Evolutionary conservation across 257 asterid genomes (phyloP).

Genomic region (Paraleonurus japonicus): DNA sequence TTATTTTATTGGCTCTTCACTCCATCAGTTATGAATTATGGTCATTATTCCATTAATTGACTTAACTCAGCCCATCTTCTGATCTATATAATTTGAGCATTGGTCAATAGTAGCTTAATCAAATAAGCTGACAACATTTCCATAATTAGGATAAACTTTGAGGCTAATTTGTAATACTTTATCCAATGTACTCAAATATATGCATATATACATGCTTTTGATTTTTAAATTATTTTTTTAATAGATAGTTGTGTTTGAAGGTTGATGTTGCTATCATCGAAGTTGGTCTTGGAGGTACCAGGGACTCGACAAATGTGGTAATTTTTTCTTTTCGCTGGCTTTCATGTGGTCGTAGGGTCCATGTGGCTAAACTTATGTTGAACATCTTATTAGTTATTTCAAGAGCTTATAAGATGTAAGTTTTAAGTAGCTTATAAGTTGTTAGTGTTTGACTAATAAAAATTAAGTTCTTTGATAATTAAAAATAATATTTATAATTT

Average conservation of each 20-base stretch:
- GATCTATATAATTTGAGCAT: background rate
- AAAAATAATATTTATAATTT: no score
- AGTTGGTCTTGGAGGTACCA: conserved; percentile 94
- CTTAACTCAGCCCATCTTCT: background rate
- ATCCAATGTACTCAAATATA: background rate
- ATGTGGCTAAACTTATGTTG: no score
- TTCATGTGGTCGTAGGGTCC: background rate
- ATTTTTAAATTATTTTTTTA: background rate
- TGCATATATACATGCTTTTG: background rate
- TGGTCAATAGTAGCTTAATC: background rate
- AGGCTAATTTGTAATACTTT: background rate
- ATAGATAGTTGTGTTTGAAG: conserved; percentile 39
- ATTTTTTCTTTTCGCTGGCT: conserved; percentile 9
- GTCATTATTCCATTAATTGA: background rate
- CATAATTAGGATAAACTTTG: background rate
- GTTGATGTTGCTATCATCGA: conserved; percentile 92
- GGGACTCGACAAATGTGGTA: conserved; percentile 96
- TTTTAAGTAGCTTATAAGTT: no score
- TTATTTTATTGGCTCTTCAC: background rate
- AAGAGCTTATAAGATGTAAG: no score
- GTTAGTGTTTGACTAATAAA: no score
- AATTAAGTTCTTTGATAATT: no score
- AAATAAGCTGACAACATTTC: conserved; percentile 1
- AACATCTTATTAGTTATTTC: no score
- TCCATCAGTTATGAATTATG: background rate